Conservation (phyloP, 129 eudicot species). For the Ambrosia artemisiifolia region DNA sequence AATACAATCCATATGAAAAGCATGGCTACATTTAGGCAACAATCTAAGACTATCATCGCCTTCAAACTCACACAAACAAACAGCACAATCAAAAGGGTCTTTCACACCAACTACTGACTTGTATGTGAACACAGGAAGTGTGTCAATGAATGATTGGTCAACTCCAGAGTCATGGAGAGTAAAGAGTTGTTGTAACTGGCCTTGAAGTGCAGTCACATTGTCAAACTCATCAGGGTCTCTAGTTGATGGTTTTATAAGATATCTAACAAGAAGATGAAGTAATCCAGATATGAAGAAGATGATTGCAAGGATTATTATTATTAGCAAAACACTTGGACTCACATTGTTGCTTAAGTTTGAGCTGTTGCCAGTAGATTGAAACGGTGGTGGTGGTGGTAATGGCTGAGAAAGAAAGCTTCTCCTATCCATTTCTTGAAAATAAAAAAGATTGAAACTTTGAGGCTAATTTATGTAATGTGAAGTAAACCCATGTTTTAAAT, state of each 20-base stretch:
- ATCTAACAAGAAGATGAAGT: slow-evolving; percentile 80
- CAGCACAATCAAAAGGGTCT: slow-evolving; percentile 63
- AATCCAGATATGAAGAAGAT: slow-evolving; percentile 74
- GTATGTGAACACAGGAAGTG: slow-evolving; percentile 74
- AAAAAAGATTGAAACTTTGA: background rate
- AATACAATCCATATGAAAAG: slow-evolving; percentile 84
- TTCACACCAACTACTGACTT: slow-evolving; percentile 67
- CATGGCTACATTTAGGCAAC: slow-evolving; percentile 88
- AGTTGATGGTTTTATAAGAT: slow-evolving; percentile 45
- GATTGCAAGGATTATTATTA: slow-evolving; percentile 68
- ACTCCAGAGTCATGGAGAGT: slow-evolving; percentile 82
- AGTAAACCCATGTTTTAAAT: background rate
- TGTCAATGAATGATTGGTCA: slow-evolving; percentile 77
- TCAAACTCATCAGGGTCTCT: slow-evolving; percentile 64
- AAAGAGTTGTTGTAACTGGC: slow-evolving; percentile 80
- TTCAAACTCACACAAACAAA: slow-evolving; percentile 48
- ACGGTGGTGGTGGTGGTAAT: slow-evolving; percentile 18
- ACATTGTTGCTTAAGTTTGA: slow-evolving; percentile 55
- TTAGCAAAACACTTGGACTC: slow-evolving; percentile 65
- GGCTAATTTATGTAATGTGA: background rate
- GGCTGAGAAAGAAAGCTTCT: background rate
- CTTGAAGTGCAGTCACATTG: slow-evolving; percentile 70
- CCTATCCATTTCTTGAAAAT: background rate
- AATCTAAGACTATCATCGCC: slow-evolving; percentile 66
- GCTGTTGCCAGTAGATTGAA: slow-evolving; percentile 11